Percentiles rank a stretch among this genome's conserved stretches.
Evolutionary conservation across 352 stramenopile genomes (phyloP).

Genomic region (Globisporangium irregulare): DNA sequence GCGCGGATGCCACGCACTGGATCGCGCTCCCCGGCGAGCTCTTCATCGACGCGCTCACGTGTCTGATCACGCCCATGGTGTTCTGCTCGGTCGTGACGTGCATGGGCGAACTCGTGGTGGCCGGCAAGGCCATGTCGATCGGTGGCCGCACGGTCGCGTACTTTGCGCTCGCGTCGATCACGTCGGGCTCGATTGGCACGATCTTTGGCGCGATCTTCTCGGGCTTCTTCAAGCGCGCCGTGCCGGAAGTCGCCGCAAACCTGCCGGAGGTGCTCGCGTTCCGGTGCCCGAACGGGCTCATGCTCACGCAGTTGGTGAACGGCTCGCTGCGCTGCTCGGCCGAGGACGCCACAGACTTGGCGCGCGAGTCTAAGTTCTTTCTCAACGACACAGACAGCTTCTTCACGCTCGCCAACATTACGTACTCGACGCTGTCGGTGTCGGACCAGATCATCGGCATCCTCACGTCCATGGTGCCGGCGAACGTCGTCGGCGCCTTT

Average conservation of each 20-base stretch:
- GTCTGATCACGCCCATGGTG: constrained; percentile 39
- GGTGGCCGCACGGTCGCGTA: constrained; percentile 34
- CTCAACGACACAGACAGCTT: constrained; percentile 56
- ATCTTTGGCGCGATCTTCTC: constrained; percentile 29
- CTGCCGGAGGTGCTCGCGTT: constrained; percentile 34
- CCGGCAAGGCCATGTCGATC: constrained; percentile 31
- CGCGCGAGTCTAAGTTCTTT: constrained; percentile 34
- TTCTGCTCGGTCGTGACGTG: constrained; percentile 36
- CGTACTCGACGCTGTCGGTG: constrained; percentile 45
- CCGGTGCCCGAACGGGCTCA: constrained; percentile 42
- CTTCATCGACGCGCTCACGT: constrained; percentile 48
- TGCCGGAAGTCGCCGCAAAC: background rate
- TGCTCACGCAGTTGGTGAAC: constrained; percentile 31
- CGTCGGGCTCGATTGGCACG: constrained; percentile 31
- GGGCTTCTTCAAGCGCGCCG: constrained; percentile 19
- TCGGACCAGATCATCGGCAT: constrained; percentile 75
- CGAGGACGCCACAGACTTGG: constrained; percentile 31
- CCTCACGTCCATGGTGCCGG: constrained; percentile 55
- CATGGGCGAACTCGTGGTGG: constrained; percentile 32
- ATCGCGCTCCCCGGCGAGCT: constrained; percentile 33
- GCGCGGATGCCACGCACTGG: constrained; percentile 22
- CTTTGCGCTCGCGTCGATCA: constrained; percentile 26
- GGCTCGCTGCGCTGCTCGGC: constrained; percentile 39
- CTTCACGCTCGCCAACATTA: constrained; percentile 32
- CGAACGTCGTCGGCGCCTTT: constrained; percentile 73